Conservation (phyloP, 192 early-diverging fungal genomes). For the Glomus cerebriforme region DNA sequence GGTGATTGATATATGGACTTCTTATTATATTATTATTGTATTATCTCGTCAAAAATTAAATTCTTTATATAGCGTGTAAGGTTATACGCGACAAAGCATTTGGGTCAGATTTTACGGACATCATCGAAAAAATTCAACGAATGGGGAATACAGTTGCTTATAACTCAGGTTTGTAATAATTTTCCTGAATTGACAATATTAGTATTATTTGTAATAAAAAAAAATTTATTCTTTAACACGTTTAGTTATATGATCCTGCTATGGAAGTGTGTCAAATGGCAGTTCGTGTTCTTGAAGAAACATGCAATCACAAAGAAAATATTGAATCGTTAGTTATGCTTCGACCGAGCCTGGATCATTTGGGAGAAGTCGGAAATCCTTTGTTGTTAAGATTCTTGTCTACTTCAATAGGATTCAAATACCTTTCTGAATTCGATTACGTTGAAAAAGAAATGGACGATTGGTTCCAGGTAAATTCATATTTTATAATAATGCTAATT, state of each 20-base stretch:
- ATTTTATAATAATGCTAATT: background rate
- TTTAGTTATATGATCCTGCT: constrained; percentile 75
- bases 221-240: background rate
- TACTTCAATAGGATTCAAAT: constrained; percentile 69
- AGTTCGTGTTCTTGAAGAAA: constrained; percentile 65
- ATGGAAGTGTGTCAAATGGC: constrained; percentile 73
- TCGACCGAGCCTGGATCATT: constrained; percentile 72
- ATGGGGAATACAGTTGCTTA: constrained; percentile 71
- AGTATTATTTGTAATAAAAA: background rate
- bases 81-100: constrained; percentile 70
- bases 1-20: constrained; percentile 29
- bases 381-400: constrained; percentile 70
- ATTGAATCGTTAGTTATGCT: constrained; percentile 71
- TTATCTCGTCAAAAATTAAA: background rate
- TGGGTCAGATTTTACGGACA: constrained; percentile 64
- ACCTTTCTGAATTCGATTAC: constrained; percentile 70
- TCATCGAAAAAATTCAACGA: constrained; percentile 62
- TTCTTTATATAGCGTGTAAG: constrained; percentile 58
- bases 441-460: constrained; percentile 75
- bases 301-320: constrained; percentile 64
- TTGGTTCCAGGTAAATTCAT: constrained; percentile 73
- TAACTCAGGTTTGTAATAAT: constrained; percentile 56
- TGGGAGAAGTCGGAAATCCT: constrained; percentile 70
- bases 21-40: background rate
- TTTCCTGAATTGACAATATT: background rate